Base-by-base conservation (phyloP, 208 protist genomes). In the Acanthamoeba lenticulata region DNA sequence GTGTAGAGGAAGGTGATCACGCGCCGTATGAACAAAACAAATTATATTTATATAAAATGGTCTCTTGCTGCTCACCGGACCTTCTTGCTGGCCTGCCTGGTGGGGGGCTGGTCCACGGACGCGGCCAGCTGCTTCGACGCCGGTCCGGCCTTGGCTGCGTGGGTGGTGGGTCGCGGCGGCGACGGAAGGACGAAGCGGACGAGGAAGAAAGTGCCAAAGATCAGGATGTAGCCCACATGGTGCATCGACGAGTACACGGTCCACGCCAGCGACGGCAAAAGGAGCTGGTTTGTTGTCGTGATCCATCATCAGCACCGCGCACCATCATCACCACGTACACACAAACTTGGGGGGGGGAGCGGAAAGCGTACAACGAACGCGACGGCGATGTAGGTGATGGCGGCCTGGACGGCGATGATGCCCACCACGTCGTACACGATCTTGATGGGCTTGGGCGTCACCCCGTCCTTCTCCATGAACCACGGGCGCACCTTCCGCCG, bases 401-500 rank as follows among this genome's bases (percentile, higher is more conserved):
- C 7, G 21, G 42, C 38, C 42, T 57, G 38, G 4, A 36, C 32
- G 11, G 32, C n/a, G n/a, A 85, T n/a, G 74, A 45, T 21, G 38
- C 74, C 74, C 42, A 85, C 5, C 21, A 85, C 44, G 74, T 85
- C 74, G 42, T 85, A 85, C 38, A 85, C 38, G 74, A 85, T 5
- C 74, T 85, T 85, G 42, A 21, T 4, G 42, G 74, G 74, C 38
- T 49, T 45, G 42, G 44, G 74, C 38, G 74, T 45, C 27, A 47
- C 32, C 5, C 74, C 74, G 32, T 85, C 74, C 74, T 45, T 21
- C 74, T 36, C 17, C 42, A 85, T 13, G 74, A 85, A 85, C 74
- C 74, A 52, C 42, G 74, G 44, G 29, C 74, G 74, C 74, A 85
- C 42, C 38, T 55, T 85, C 21, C 74, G 38, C 44, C 74, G 74